Conservation (phyloP, 2,329 filamentous ascomycete genomes). For the Aureobasidium sp. region DNA sequence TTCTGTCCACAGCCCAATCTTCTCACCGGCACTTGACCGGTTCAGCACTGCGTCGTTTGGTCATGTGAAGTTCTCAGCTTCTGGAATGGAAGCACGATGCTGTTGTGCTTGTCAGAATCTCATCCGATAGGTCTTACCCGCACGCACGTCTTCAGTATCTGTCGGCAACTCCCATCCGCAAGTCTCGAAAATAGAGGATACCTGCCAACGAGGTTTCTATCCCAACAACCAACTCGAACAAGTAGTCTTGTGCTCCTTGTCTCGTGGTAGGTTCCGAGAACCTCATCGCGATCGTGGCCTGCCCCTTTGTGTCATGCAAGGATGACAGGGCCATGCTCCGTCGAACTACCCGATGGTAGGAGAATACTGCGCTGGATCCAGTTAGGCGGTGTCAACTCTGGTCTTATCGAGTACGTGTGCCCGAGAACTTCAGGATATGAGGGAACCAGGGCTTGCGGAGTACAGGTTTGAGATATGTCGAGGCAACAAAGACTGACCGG, state of each 20-base stretch:
- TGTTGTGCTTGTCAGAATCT: constrained; percentile 1
- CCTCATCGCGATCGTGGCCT: not conserved
- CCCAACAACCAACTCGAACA: not conserved
- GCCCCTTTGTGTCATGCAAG: not conserved
- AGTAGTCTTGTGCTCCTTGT: not conserved
- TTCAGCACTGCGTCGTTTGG: not conserved
- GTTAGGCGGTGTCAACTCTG: not conserved
- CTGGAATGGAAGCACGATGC: constrained; percentile 1
- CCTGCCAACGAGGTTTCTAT: not conserved
- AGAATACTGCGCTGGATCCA: not conserved
- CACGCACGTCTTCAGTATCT: not conserved
- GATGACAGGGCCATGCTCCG: not conserved
- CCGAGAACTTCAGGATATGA: not conserved
- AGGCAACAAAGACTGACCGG: not conserved
- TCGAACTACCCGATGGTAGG: not conserved
- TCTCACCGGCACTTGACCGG: not conserved
- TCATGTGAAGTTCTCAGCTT: not conserved
- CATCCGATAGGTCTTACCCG: not conserved
- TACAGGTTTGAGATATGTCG: too few relatives aligned
- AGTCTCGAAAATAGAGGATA: not conserved
- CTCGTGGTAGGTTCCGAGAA: not conserved
- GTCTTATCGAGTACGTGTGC: too few relatives aligned
- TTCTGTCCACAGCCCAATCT: not conserved
- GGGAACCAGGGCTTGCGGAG: not conserved
- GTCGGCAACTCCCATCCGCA: not conserved